Evolutionary conservation across 805 yeast genomes (phyloP), one percentile per base, ranked within the genome.

Genomic region (Kazachstania bromeliacearum): DNA sequence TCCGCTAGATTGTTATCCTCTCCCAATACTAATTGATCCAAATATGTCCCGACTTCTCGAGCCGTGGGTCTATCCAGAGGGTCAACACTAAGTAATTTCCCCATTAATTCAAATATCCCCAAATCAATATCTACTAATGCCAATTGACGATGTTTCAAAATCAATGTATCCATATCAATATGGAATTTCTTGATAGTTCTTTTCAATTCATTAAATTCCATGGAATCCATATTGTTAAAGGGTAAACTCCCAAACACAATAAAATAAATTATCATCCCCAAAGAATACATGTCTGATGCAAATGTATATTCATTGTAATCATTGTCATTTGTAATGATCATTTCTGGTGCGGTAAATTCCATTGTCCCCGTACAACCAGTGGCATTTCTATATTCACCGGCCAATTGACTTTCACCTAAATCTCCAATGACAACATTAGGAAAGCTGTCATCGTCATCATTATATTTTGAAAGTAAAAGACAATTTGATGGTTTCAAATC

Each of bases 401-500:
- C 78, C 43, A 81, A 64, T 44, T 81, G 83, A 5, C 92, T 83
- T 55, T 87, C 96, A 3, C 96, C 96, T 55, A 87, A 81, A 60
- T 87, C 96, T 30, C 94, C 78, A 9, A 87, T 88, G 10, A 85
- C 65, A 2, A 84, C 73, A n/a, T 68, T 71, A 0, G 95, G 95
- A 9, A 79, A 63, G 17, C 51, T 45, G 3, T 40, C 50, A 14
- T 39, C 46, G 4, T 40, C 48, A 14, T 40, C 41, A 8, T 43
- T 36, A 31, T 53, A 60, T 18, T 46, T 42, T 4, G 48, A 45
- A 2, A 64, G 38, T 33, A 87, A 59, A 19, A 87, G 63, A 59
- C 95, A 85, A 49, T 87, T 87, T 1, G 94, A 82, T 0, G 96
- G 96, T 48, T 87, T 87, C 42, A 87, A 64, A 55, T 87, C 96